phyloP scores from a whole-genome alignment of 768 basidiomycete genomes.

The Imleria badia region DNA sequence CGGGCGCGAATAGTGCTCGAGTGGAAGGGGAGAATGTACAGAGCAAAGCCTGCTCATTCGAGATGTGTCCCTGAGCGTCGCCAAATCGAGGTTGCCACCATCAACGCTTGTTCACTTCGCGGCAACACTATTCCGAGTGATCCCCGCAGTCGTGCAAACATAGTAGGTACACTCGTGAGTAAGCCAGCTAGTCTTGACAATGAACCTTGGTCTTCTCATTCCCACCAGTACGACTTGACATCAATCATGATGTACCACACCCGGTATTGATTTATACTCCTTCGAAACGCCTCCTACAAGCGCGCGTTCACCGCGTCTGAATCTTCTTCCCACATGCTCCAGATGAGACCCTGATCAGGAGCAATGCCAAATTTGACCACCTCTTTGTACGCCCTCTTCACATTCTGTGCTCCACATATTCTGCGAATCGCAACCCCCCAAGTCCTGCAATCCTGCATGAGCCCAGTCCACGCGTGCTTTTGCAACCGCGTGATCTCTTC shows the following conservation, averaged over 20 bases:
- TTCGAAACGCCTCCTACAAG: slow-evolving; percentile 4
- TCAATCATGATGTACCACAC: background rate
- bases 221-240: background rate
- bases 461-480: slow-evolving; percentile 53
- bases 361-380: slow-evolving; percentile 46
- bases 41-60: background rate
- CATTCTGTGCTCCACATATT: slow-evolving; percentile 45
- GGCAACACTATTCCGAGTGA: too few relatives aligned
- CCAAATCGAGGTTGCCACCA: slow-evolving; percentile 11
- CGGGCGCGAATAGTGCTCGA: background rate
- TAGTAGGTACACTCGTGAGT: background rate
- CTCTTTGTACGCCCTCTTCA: slow-evolving; percentile 48
- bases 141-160: too few relatives aligned
- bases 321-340: slow-evolving; percentile 61
- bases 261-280: background rate
- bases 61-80: background rate
- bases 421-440: slow-evolving; percentile 56
- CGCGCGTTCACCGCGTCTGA: slow-evolving; percentile 3
- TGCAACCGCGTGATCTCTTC: slow-evolving; percentile 51
- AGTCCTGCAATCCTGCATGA: slow-evolving; percentile 53
- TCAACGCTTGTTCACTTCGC: background rate
- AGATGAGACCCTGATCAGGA: slow-evolving; percentile 58
- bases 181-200: too few relatives aligned
- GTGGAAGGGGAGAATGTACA: background rate
- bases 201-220: too few relatives aligned